phyloP scores from a whole-genome alignment of 164 flowering plant genomes.

The Akebia trifoliata region DNA sequence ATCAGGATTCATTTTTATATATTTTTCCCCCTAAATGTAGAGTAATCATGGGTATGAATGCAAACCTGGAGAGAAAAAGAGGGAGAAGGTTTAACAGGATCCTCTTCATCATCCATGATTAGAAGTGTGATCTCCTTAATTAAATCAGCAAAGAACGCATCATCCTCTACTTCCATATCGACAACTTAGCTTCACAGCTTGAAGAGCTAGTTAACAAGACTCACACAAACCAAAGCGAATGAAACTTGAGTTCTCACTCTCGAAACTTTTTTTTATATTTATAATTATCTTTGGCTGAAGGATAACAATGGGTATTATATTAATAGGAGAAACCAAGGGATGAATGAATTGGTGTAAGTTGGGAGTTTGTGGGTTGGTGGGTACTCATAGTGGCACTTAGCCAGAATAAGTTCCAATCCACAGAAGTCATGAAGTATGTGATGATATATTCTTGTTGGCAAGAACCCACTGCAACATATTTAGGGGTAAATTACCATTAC shows the following conservation, averaged over 20 bases:
- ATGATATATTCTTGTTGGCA: too few species aligned
- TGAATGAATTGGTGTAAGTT: constrained; percentile 13
- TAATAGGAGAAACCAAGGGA: constrained; percentile 26
- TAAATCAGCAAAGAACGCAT: constrained; percentile 71
- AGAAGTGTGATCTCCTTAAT: constrained; percentile 73
- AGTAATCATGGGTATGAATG: background rate
- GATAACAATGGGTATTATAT: constrained; percentile 16
- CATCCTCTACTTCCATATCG: constrained; percentile 57
- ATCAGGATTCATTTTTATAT: too few species aligned
- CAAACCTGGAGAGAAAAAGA: constrained; percentile 57
- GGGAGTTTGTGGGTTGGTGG: constrained; percentile 23
- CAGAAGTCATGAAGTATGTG: too few species aligned
- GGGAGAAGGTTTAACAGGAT: constrained; percentile 29
- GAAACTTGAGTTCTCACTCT: background rate
- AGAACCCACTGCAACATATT: too few species aligned
- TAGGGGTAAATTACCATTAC: too few species aligned
- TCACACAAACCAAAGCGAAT: background rate
- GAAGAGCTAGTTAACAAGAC: background rate
- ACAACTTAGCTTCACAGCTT: constrained; percentile 2
- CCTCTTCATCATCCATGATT: constrained; percentile 71
- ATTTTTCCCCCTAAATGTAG: too few species aligned
- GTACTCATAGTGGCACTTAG: constrained; percentile 28
- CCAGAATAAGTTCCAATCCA: constrained; percentile 13
- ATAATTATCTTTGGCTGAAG: constrained; percentile 6
- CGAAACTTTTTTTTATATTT: background rate